Percentiles rank a stretch among this genome's conserved stretches.
Evolutionary conservation across 2,329 filamentous ascomycete species (phyloP).

Genomic region (Aspergillus versicolor): DNA sequence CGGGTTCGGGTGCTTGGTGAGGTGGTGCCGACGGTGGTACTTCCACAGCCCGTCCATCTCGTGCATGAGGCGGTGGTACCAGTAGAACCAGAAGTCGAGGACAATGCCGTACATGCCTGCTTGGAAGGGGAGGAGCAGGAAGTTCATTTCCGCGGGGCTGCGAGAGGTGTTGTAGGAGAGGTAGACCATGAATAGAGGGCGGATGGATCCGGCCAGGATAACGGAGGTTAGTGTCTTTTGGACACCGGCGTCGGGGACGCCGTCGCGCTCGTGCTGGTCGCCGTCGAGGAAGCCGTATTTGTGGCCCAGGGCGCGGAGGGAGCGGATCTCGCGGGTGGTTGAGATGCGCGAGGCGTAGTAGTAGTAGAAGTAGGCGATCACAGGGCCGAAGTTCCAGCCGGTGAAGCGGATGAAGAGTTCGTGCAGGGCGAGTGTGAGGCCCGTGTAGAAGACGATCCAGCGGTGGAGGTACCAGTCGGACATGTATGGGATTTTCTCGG

Average conservation of each 20-base stretch:
- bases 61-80: constrained; percentile 46
- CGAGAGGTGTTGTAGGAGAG: constrained; percentile 27
- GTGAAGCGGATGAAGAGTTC: constrained; percentile 32
- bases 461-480: constrained; percentile 35
- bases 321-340: constrained; percentile 40
- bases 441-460: constrained; percentile 42
- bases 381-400: constrained; percentile 31
- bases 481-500: constrained; percentile 42
- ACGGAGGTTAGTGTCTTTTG: constrained; percentile 34
- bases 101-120: constrained; percentile 44
- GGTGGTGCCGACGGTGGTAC: constrained; percentile 47
- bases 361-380: constrained; percentile 34
- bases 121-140: constrained; percentile 39
- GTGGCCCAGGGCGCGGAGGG: constrained; percentile 40
- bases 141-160: constrained; percentile 27
- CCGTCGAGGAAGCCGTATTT: constrained; percentile 45
- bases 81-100: constrained; percentile 43
- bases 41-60: constrained; percentile 43
- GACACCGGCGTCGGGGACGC: constrained; percentile 43
- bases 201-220: constrained; percentile 31
- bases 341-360: constrained; percentile 40
- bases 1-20: constrained; percentile 48
- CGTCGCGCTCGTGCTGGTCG: constrained; percentile 46
- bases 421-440: constrained; percentile 39
- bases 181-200: constrained; percentile 33